phyloP scores from a whole-genome alignment of 441 rosid genomes.

The Erodium texanum region DNA sequence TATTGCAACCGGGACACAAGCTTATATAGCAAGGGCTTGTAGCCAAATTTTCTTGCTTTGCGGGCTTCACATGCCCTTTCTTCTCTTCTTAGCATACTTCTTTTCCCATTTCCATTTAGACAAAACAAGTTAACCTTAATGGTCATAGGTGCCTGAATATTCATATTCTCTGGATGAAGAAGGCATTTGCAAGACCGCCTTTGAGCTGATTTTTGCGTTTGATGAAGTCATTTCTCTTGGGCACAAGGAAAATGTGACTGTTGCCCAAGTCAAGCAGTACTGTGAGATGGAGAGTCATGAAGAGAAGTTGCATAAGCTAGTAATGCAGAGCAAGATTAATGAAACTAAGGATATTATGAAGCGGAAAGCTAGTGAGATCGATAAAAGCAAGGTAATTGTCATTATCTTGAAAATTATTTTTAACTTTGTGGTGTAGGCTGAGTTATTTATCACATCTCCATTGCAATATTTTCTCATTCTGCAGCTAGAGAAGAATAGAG shows the following conservation, averaged over 20 bases:
- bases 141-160: conserved; percentile 84
- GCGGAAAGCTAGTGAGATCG: conserved; percentile 96
- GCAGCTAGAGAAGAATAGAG: conserved; percentile 86
- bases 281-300: conserved; percentile 99
- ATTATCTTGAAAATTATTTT: neutral
- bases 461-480: conserved; percentile 15
- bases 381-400: conserved; percentile 80
- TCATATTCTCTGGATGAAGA: conserved; percentile 78
- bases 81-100: neutral
- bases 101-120: neutral
- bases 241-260: too few relatives aligned
- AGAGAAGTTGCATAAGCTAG: conserved; percentile 89
- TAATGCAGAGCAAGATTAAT: conserved; percentile 90
- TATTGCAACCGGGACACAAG: too few relatives aligned
- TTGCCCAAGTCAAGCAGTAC: conserved; percentile 96
- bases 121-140: conserved; percentile 31
- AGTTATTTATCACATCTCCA: conserved; percentile 11
- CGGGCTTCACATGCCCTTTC: neutral
- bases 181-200: conserved; percentile 74
- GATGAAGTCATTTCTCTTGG: too few relatives aligned
- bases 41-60: neutral
- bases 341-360: conserved; percentile 96
- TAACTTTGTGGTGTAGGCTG: neutral
- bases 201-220: too few relatives aligned
- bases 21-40: neutral